Percentiles rank a stretch among this genome's conserved stretches.
phyloP scores from a whole-genome alignment of 1,284 basidiomycete species.

The Ceratobasidium sp. region DNA sequence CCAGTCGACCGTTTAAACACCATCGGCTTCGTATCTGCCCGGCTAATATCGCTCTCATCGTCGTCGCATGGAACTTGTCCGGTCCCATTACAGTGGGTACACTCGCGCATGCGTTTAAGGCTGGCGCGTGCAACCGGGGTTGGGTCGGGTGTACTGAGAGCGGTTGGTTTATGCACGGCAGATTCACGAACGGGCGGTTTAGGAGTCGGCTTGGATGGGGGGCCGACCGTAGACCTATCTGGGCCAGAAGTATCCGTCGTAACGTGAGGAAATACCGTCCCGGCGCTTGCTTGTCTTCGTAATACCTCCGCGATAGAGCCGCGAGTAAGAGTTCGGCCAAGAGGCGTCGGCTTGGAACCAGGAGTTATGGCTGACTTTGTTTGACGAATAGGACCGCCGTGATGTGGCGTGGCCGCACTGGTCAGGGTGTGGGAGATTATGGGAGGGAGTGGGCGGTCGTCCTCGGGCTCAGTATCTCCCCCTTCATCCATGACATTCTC shows the following conservation, averaged over 20 bases:
- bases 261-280: neutral
- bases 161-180: neutral
- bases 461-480: slow-evolving; percentile 29
- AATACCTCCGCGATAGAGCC: too few species aligned
- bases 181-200: neutral
- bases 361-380: neutral
- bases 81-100: slow-evolving; percentile 2
- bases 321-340: neutral
- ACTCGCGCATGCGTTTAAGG: neutral
- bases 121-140: neutral
- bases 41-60: neutral
- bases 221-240: neutral
- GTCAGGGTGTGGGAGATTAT: neutral
- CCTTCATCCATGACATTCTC: neutral
- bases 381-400: neutral
- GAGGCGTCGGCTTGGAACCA: neutral
- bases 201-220: neutral
- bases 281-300: too few species aligned
- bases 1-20: neutral
- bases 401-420: neutral
- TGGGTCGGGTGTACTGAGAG: neutral
- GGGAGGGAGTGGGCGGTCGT: neutral
- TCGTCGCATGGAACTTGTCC: neutral
- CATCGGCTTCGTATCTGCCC: neutral
- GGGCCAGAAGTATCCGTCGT: neutral